Evolutionary conservation across 108 stramenopile genomes (phyloP).

Genomic region (Epipyxis sp.): DNA sequence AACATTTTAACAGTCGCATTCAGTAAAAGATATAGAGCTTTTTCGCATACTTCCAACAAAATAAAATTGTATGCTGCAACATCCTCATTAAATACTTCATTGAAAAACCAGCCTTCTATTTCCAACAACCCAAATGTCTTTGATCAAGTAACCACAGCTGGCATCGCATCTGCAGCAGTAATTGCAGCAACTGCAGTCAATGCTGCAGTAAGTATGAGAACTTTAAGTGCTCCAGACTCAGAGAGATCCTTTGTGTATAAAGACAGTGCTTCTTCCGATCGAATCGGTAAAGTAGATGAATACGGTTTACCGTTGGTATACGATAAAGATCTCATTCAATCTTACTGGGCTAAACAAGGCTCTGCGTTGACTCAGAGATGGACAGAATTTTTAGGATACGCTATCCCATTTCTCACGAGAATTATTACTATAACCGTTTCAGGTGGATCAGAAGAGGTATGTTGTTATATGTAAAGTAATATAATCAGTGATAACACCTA

Average conservation of each 20-base stretch:
- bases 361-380: constrained; percentile 78
- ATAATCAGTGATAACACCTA: too few relatives aligned
- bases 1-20: too few relatives aligned
- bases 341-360: constrained; percentile 80
- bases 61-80: too few relatives aligned
- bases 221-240: constrained; percentile 67
- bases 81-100: too few relatives aligned
- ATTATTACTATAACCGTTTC: constrained; percentile 70
- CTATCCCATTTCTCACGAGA: constrained; percentile 75
- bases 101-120: too few relatives aligned
- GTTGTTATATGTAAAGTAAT: too few relatives aligned
- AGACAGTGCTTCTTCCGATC: background rate
- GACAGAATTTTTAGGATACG: constrained; percentile 80
- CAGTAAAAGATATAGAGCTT: too few relatives aligned
- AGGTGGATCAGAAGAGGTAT: constrained; percentile 71
- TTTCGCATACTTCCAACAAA: too few relatives aligned
- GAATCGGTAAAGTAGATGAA: constrained; percentile 59
- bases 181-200: constrained; percentile 83
- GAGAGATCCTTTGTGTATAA: constrained; percentile 68
- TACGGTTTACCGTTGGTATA: constrained; percentile 86
- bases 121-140: too few relatives aligned
- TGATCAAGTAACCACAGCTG: background rate
- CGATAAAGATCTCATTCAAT: constrained; percentile 78
- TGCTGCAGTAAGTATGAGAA: constrained; percentile 78
- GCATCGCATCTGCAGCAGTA: constrained; percentile 54